Percentiles rank a stretch among this genome's conserved stretches.
phyloP scores from a whole-genome alignment of 805 yeast genomes.

The Blastobotrys americana region DNA sequence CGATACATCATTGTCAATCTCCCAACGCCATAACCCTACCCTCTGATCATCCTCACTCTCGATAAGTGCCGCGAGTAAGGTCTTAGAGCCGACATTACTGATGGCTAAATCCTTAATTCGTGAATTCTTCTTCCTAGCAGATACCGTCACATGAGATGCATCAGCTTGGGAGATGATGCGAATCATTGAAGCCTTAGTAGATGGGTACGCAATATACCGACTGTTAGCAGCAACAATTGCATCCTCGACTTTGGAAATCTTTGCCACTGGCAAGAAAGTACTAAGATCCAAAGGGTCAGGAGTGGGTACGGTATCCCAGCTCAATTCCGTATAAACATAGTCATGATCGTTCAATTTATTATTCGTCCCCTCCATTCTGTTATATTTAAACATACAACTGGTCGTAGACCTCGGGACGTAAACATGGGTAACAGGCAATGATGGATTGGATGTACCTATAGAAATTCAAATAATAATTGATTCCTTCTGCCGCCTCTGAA shows the following conservation, averaged over 20 bases:
- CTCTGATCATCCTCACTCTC: slow-evolving; percentile 1
- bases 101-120: slow-evolving; percentile 4
- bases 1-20: not conserved
- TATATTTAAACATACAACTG: too few relatives aligned
- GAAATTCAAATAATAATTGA: too few relatives aligned
- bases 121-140: not conserved
- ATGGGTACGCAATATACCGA: slow-evolving; percentile 17
- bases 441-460: too few relatives aligned
- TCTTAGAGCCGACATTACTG: slow-evolving; percentile 1
- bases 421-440: too few relatives aligned
- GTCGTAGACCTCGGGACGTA: too few relatives aligned
- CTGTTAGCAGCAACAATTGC: slow-evolving; percentile 15
- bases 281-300: not conserved
- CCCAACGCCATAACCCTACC: not conserved
- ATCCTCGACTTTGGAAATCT: slow-evolving; percentile 10
- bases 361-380: too few relatives aligned
- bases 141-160: slow-evolving; percentile 15
- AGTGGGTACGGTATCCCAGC: not conserved
- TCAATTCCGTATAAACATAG: too few relatives aligned
- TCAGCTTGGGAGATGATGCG: slow-evolving; percentile 20
- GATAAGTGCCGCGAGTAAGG: slow-evolving; percentile 4
- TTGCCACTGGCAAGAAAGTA: slow-evolving; percentile 15
- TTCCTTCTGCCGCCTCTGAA: too few relatives aligned
- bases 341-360: too few relatives aligned
- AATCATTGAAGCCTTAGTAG: slow-evolving; percentile 17